phyloP scores from a whole-genome alignment of 805 yeast genomes.

The Candida mattraensis region DNA sequence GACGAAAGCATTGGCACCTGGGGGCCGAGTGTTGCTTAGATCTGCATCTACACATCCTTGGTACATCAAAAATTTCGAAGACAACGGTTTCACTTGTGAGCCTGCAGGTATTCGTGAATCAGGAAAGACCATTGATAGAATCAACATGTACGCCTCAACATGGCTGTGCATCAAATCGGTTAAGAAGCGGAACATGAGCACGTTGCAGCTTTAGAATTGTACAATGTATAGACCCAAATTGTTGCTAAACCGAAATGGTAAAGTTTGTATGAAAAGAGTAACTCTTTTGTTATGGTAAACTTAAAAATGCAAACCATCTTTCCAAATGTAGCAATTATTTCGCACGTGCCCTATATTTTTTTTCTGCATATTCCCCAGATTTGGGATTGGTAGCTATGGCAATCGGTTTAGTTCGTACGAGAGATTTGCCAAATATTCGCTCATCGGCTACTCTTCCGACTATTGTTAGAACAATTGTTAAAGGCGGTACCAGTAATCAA shows the following conservation, averaged over 20 bases:
- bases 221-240: constrained; percentile 2
- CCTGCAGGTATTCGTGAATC: constrained; percentile 68
- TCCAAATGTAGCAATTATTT: not conserved
- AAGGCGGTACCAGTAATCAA: too few species aligned
- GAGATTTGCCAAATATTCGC: too few species aligned
- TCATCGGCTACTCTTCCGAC: too few species aligned
- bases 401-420: not conserved
- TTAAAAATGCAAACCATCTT: too few species aligned
- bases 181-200: constrained; percentile 48
- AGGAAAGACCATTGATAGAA: constrained; percentile 71
- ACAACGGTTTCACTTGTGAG: constrained; percentile 62
- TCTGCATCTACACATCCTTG: constrained; percentile 75
- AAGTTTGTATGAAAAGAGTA: not conserved
- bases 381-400: not conserved
- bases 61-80: constrained; percentile 71
- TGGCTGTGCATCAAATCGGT: constrained; percentile 70
- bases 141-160: constrained; percentile 86
- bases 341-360: constrained; percentile 8
- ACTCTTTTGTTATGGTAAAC: too few species aligned
- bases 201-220: constrained; percentile 31
- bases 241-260: not conserved
- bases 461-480: too few species aligned
- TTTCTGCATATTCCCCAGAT: not conserved
- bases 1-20: constrained; percentile 56
- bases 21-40: constrained; percentile 76